Percentiles rank a stretch among this genome's conserved stretches.
These are phyloP conservation scores for Nicotiana knightiana DNA, from an alignment of 257 asterid species.

Conservation along the genomic window DNA sequence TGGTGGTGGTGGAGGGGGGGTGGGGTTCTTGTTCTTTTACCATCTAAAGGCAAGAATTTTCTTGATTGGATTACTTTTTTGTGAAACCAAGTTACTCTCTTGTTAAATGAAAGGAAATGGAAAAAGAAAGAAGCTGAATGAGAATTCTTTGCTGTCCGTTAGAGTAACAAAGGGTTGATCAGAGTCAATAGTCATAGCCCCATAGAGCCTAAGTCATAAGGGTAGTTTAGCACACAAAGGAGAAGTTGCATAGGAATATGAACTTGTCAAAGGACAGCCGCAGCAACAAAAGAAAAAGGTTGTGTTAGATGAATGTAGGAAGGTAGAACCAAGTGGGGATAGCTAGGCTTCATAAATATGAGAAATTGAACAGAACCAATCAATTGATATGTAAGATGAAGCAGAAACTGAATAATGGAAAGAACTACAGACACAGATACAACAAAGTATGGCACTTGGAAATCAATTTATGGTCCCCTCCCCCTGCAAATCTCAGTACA, in stretches of 20 bases:
- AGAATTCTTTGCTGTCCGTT: background rate
- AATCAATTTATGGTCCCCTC: conserved; percentile 53
- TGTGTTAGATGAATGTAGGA: background rate
- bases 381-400: background rate
- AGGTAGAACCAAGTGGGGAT: background rate
- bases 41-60: background rate
- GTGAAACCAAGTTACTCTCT: background rate
- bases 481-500: conserved; percentile 45
- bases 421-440: conserved; percentile 11
- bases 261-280: background rate
- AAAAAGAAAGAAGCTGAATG: background rate
- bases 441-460: conserved; percentile 29
- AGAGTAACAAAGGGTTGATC: background rate
- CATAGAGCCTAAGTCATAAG: background rate
- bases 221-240: background rate
- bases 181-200: background rate
- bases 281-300: background rate
- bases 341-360: background rate
- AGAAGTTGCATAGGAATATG: background rate
- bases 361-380: conserved; percentile 1
- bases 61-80: background rate
- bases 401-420: conserved; percentile 14
- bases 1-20: no score
- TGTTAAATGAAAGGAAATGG: background rate
- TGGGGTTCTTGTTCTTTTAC: no score